Conservation (phyloP, 2,329 filamentous ascomycete species). For the Cryphonectria parasitica region DNA sequence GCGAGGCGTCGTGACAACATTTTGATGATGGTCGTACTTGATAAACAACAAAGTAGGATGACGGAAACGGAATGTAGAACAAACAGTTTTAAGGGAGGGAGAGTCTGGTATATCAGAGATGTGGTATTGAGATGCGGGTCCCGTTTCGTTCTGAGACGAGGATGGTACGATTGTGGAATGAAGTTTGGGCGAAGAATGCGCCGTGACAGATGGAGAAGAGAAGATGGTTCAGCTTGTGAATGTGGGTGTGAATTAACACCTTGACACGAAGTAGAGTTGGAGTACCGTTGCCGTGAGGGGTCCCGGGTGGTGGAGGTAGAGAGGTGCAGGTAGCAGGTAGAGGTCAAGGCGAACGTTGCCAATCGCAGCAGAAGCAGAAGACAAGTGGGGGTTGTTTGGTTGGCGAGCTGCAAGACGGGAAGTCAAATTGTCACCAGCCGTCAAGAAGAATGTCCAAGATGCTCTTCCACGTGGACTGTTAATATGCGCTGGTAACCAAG, state of each 20-base stretch:
- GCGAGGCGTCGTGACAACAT: constrained; percentile 58
- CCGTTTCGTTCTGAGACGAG: constrained; percentile 22
- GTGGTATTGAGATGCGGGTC: constrained; percentile 2
- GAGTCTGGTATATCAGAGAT: constrained; percentile 8
- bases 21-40: constrained; percentile 39
- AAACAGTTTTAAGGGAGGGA: constrained; percentile 13
- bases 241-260: background rate
- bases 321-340: background rate
- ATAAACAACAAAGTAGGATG: constrained; percentile 5
- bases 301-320: constrained; percentile 1
- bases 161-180: constrained; percentile 19
- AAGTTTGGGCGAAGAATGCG: constrained; percentile 12
- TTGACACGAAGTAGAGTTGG: background rate
- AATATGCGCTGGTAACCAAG: background rate
- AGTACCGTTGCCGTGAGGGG: background rate
- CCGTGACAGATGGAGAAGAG: constrained; percentile 7
- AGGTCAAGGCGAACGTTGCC: constrained; percentile 17
- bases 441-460: background rate
- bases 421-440: constrained; percentile 26
- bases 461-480: background rate
- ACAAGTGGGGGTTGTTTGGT: constrained; percentile 23
- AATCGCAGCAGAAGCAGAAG: constrained; percentile 29
- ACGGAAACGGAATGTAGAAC: constrained; percentile 19
- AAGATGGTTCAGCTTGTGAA: background rate
- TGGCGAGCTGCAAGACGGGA: constrained; percentile 19